These are phyloP conservation scores for Pseudopediastrum boryanum DNA, from an alignment of 139 green algal genomes.

Conservation along the genomic window DNA sequence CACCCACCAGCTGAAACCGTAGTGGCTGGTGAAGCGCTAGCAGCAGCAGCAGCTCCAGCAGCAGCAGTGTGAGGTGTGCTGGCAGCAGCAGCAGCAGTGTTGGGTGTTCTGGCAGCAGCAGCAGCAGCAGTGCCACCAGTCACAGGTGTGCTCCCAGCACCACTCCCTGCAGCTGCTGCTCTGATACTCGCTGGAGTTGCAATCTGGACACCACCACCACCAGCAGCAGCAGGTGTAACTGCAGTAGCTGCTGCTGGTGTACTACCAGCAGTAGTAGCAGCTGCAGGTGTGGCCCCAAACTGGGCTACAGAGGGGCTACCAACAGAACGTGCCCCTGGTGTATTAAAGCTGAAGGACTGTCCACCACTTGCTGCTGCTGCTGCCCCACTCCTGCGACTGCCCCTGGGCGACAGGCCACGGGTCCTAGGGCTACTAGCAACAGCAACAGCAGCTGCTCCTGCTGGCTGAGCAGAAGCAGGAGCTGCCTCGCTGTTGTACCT, in stretches of 20 bases:
- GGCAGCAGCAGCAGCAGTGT: too few species aligned
- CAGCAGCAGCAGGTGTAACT: neutral
- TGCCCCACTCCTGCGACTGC: neutral
- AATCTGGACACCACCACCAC: neutral
- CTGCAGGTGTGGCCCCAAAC: too few species aligned
- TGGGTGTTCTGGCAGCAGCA: neutral
- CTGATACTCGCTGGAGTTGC: too few species aligned
- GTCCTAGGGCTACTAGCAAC: too few species aligned
- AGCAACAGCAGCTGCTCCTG: too few species aligned
- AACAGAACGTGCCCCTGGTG: too few species aligned
- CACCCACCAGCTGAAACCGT: neutral
- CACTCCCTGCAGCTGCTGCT: too few species aligned
- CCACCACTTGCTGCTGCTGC: constrained; percentile 2
- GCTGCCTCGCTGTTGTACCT: too few species aligned
- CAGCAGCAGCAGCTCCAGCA: constrained; percentile 6
- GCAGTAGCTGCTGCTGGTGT: neutral
- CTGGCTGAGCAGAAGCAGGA: too few species aligned
- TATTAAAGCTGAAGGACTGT: constrained; percentile 26
- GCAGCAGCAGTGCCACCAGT: constrained; percentile 8
- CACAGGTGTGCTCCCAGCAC: too few species aligned
- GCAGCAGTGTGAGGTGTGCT: too few species aligned
- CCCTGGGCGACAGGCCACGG: neutral
- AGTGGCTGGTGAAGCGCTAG: neutral
- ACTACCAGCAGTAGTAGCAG: neutral
- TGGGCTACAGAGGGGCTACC: too few species aligned